phyloP scores from a whole-genome alignment of 371 early-diverging fungal species.

The Lichtheimia ornata region DNA sequence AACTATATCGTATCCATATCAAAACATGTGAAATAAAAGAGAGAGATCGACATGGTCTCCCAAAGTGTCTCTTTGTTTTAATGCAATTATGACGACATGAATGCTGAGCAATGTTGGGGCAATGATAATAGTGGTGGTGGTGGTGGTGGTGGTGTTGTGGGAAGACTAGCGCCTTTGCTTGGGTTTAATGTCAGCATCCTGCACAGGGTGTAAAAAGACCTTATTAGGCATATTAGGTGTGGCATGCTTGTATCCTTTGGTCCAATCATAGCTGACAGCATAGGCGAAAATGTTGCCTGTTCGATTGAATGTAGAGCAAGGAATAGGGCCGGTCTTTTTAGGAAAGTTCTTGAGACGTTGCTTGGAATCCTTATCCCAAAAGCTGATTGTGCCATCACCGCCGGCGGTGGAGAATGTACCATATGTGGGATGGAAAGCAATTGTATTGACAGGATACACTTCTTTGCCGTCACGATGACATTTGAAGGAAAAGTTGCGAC shows the following conservation, averaged over 20 bases:
- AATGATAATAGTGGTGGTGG: too few relatives aligned
- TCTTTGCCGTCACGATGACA: conserved; percentile 84
- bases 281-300: conserved; percentile 92
- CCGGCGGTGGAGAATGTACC: conserved; percentile 94
- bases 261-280: conserved; percentile 96
- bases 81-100: too few relatives aligned
- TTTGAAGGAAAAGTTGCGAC: conserved; percentile 86
- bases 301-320: conserved; percentile 80
- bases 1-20: too few relatives aligned
- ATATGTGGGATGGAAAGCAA: conserved; percentile 82
- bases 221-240: conserved; percentile 34
- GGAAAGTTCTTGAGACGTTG: conserved; percentile 72
- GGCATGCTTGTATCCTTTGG: conserved; percentile 62
- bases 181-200: conserved; percentile 74
- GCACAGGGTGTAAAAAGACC: conserved; percentile 65
- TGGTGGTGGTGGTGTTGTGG: too few relatives aligned
- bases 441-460: conserved; percentile 81
- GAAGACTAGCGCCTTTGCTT: not conserved
- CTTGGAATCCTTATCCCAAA: conserved; percentile 91
- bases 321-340: conserved; percentile 67
- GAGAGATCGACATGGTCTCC: too few relatives aligned
- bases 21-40: too few relatives aligned
- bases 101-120: too few relatives aligned
- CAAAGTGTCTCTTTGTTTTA: too few relatives aligned
- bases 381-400: conserved; percentile 84